Percentiles rank a stretch among this genome's conserved stretches.
Conservation (phyloP, 805 yeast genomes). For the Ogataea ramenticola region DNA sequence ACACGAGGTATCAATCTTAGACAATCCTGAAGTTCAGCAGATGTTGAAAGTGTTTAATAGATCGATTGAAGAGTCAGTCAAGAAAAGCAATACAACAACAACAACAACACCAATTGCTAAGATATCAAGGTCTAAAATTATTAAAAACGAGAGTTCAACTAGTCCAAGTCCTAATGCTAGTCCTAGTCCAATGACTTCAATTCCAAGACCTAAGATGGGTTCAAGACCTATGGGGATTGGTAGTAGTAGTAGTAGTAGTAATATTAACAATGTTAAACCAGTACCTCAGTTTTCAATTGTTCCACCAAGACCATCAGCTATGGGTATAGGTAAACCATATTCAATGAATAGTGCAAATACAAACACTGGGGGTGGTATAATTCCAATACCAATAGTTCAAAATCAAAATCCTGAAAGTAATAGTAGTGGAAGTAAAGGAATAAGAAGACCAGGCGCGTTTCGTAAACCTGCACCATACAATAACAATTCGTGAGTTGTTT, state of each 20-base stretch:
- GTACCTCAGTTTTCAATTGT: not conserved
- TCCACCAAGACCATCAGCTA: constrained; percentile 6
- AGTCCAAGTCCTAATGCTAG: too few species aligned
- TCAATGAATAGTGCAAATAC: not conserved
- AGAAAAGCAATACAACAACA: too few species aligned
- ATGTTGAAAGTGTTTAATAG: not conserved
- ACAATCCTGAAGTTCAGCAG: not conserved
- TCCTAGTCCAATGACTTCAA: too few species aligned
- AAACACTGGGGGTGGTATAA: not conserved
- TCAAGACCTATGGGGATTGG: not conserved
- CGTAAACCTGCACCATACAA: constrained; percentile 15
- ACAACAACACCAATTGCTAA: not conserved
- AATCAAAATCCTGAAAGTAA: not conserved
- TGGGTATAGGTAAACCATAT: constrained; percentile 5
- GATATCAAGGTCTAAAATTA: not conserved
- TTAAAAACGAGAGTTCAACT: too few species aligned
- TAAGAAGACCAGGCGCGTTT: constrained; percentile 28
- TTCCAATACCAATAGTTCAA: not conserved
- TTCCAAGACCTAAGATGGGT: constrained; percentile 1
- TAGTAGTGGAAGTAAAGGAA: constrained; percentile 14
- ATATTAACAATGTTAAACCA: not conserved
- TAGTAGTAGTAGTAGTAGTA: too few species aligned
- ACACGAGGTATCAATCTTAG: not conserved
- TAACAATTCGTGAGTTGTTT: too few species aligned
- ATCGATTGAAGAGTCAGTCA: not conserved